These are phyloP conservation scores for Backusella australiensis DNA, from an alignment of 192 early-diverging fungal species.

Conservation along the genomic window DNA sequence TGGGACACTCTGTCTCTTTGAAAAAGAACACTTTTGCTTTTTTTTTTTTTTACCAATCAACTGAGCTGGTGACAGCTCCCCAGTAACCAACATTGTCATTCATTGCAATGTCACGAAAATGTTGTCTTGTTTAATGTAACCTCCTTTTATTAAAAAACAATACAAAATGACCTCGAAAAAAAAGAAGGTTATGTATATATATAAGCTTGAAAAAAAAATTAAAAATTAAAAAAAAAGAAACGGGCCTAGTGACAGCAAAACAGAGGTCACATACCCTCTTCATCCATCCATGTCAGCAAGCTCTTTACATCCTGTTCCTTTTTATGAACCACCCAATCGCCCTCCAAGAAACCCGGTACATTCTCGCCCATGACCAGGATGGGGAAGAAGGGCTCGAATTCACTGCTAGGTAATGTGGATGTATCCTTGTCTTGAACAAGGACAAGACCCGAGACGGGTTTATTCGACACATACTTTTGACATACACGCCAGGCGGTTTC, in stretches of 20 bases:
- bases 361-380: neutral
- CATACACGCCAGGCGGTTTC: slow-evolving; percentile 8
- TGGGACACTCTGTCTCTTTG: neutral
- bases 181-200: neutral
- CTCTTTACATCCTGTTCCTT: neutral
- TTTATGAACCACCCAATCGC: slow-evolving; percentile 8
- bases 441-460: slow-evolving; percentile 20
- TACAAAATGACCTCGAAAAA: neutral
- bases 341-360: slow-evolving; percentile 11
- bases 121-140: no score
- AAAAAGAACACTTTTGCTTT: neutral
- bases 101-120: neutral
- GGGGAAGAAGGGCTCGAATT: slow-evolving; percentile 27
- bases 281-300: slow-evolving; percentile 19
- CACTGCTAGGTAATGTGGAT: neutral
- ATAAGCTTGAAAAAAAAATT: neutral
- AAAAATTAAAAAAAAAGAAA: neutral
- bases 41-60: slow-evolving; percentile 24
- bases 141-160: neutral
- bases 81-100: slow-evolving; percentile 20
- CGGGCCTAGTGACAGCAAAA: neutral
- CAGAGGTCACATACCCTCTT: slow-evolving; percentile 19
- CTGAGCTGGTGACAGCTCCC: slow-evolving; percentile 33
- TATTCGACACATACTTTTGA: slow-evolving; percentile 23
- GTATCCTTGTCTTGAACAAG: slow-evolving; percentile 7